Conservation (phyloP, 257 asterid species). For the Jaltomata sinuosa region DNA sequence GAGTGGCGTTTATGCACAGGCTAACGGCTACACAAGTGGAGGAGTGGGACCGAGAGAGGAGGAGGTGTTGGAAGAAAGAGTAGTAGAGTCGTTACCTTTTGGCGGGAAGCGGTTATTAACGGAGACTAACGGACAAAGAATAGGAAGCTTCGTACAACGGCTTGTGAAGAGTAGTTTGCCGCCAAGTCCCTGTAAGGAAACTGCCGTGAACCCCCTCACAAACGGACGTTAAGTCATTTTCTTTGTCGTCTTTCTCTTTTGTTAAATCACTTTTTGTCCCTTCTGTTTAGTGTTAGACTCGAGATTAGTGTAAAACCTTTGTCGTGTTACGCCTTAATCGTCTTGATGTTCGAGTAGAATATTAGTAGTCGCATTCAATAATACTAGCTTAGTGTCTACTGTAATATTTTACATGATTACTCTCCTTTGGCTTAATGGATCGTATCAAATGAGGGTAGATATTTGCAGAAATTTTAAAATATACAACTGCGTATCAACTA, state of each 20-base stretch:
- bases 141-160: constrained; percentile 62
- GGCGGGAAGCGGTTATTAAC: constrained; percentile 84
- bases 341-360: neutral
- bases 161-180: constrained; percentile 80
- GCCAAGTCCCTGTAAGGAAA: constrained; percentile 90
- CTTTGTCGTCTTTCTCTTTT: neutral
- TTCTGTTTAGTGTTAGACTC: neutral
- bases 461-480: too few relatives aligned
- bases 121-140: constrained; percentile 78
- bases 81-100: constrained; percentile 68
- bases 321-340: neutral
- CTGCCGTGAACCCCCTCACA: constrained; percentile 62
- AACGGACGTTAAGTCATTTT: constrained; percentile 54
- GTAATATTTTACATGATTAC: neutral
- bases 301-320: neutral
- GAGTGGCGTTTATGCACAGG: constrained; percentile 23
- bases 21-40: too few relatives aligned
- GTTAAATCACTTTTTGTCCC: neutral
- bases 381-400: neutral
- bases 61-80: constrained; percentile 54
- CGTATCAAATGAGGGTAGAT: neutral
- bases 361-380: neutral
- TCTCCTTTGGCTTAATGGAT: neutral
- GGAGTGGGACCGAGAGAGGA: constrained; percentile 17
- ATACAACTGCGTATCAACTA: neutral